phyloP scores from a whole-genome alignment of 768 basidiomycete genomes.

The Mycena maculata region DNA sequence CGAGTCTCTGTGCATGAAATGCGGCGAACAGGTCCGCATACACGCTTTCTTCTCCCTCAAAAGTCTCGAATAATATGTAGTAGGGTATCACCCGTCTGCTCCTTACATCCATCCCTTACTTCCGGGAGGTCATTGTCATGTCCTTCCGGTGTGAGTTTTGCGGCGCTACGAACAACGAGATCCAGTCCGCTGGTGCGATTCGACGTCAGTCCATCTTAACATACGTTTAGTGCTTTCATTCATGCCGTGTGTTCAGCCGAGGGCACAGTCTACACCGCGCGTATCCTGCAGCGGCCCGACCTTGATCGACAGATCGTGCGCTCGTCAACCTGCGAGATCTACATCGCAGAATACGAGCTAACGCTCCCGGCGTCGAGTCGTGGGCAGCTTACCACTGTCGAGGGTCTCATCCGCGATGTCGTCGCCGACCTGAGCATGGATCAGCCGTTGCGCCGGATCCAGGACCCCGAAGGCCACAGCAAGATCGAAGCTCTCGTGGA shows the following conservation, averaged over 20 bases:
- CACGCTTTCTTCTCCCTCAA: neutral
- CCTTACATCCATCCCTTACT: slow-evolving; percentile 94
- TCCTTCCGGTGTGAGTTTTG: slow-evolving; percentile 97
- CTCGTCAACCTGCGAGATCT: slow-evolving; percentile 82
- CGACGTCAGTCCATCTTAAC: slow-evolving; percentile 66
- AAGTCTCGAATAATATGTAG: slow-evolving; percentile 39
- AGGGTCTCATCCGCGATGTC: slow-evolving; percentile 89
- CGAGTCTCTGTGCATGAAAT: slow-evolving; percentile 94
- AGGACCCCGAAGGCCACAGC: slow-evolving; percentile 75
- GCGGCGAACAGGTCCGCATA: slow-evolving; percentile 82
- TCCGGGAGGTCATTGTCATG: slow-evolving; percentile 94
- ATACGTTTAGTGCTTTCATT: neutral
- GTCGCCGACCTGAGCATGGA: slow-evolving; percentile 82
- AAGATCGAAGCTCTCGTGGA: slow-evolving; percentile 84
- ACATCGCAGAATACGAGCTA: slow-evolving; percentile 89
- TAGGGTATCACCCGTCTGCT: slow-evolving; percentile 92
- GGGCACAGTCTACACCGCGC: slow-evolving; percentile 84
- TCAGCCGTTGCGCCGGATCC: slow-evolving; percentile 85
- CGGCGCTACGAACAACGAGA: slow-evolving; percentile 90
- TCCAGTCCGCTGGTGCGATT: slow-evolving; percentile 89
- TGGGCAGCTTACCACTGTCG: slow-evolving; percentile 96
- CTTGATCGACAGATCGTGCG: slow-evolving; percentile 95
- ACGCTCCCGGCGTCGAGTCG: slow-evolving; percentile 87
- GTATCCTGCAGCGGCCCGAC: slow-evolving; percentile 78
- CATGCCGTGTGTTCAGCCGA: slow-evolving; percentile 64